Percentiles rank a stretch among this genome's conserved stretches.
Conservation (phyloP, 108 stramenopile genomes). For the Skeletonema menzelii region DNA sequence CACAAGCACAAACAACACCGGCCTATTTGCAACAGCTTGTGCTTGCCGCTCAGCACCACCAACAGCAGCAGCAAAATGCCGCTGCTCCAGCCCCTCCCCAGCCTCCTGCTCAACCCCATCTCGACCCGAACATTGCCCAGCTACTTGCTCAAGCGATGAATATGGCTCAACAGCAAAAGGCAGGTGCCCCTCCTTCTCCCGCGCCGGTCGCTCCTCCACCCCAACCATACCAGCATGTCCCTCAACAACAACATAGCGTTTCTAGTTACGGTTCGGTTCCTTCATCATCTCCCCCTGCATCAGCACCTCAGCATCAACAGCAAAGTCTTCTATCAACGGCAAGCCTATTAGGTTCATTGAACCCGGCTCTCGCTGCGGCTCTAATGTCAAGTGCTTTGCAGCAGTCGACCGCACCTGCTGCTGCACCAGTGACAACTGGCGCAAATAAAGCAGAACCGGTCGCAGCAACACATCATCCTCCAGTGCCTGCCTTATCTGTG, state of each 20-base stretch:
- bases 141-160: not conserved
- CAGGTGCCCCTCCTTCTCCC: not conserved
- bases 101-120: not conserved
- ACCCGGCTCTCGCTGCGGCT: not conserved
- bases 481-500: not conserved
- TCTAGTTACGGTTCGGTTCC: not conserved
- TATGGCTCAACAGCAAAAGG: not conserved
- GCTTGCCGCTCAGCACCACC: not conserved
- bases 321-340: conserved; percentile 3
- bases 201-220: not conserved
- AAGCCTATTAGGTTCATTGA: not conserved
- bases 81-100: not conserved
- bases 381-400: not conserved
- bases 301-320: not conserved
- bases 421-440: not conserved
- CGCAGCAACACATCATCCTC: not conserved
- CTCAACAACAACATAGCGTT: not conserved
- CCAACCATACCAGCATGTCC: not conserved
- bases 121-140: not conserved
- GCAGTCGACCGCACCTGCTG: not conserved
- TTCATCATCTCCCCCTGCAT: not conserved
- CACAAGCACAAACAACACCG: not conserved
- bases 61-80: not conserved
- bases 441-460: not conserved
- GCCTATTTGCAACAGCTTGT: not conserved